Evolutionary conservation across 2,329 filamentous ascomycete species (phyloP), one percentile per base, ranked within the genome.

Genomic region (Aureobasidium pullulans): DNA sequence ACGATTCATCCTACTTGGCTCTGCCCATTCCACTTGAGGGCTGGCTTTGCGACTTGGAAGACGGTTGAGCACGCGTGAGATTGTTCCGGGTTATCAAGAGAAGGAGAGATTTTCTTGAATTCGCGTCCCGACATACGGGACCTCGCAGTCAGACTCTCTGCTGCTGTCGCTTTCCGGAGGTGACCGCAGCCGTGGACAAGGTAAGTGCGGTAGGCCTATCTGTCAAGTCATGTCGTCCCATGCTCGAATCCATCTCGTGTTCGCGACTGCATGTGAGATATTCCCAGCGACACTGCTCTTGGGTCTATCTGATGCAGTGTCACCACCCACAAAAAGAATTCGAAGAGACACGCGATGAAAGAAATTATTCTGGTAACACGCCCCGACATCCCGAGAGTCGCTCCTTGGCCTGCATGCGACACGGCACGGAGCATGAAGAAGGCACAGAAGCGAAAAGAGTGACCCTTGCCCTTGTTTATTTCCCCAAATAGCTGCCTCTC

Each of bases 361-460:
- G 34, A 31, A 43, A 32, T 43, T 54, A 54, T 54, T 23, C 9
- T 54, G 23, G 37, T 40, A 31, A 34, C 39, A 54, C 48, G 48
- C 36, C 7, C 48, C 48, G 48, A 34, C n/a, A 34, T 34, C 10
- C 50, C 50, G 50, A 43, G 28, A 43, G 37, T 54, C 28, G 13
- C 29, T 53, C 42, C 50, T 54, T 54, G 50, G 50, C 50, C 50
- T 54, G 50, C 50, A 54, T 54, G 10, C 50, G 29, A 52, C 48
- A 40, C 48, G 48, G 34, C 48, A 52, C 48, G 36, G 34, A 52
- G 19, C 48, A 40, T 52, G 48, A 39, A 53, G 29, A 15, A 15
- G 19, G 19, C 48, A 31, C 48, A 40, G 11, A 19, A 43, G 37
- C 37, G 19, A n/a, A 42, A 34, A 37, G n/a, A 28, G 36, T 15